Evolutionary conservation across 1,139 yeast species (phyloP).

Genomic region (Blastobotrys buckinghamii): DNA sequence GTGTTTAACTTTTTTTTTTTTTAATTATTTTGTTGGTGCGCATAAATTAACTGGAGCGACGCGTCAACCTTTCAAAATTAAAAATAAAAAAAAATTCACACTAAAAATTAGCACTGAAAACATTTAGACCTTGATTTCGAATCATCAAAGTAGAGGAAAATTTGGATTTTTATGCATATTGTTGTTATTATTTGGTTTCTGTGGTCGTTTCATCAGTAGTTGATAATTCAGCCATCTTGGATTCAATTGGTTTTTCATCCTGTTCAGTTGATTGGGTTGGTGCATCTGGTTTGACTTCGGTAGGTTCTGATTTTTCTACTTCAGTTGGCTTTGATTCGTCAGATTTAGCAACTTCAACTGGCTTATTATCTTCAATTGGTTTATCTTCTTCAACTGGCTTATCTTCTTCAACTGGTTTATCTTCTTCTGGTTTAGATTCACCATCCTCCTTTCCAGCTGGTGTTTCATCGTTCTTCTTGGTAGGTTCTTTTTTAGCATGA

Average conservation of each 20-base stretch:
- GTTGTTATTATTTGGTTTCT: background rate
- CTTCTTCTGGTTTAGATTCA: background rate
- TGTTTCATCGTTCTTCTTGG: background rate
- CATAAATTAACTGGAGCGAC: too few species aligned
- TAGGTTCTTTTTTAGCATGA: background rate
- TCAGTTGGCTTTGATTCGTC: slow-evolving; percentile 1
- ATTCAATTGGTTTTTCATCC: too few species aligned
- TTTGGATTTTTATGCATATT: too few species aligned
- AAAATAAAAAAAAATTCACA: too few species aligned
- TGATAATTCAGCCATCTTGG: background rate
- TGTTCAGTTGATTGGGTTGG: slow-evolving; percentile 1
- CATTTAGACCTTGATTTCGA: too few species aligned
- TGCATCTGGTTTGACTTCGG: background rate
- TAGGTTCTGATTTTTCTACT: slow-evolving; percentile 2
- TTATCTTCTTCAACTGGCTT: background rate
- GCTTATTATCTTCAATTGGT: background rate
- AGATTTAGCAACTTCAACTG: background rate
- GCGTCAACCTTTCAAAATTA: too few species aligned
- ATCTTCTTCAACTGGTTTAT: slow-evolving; percentile 1
- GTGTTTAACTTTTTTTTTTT: too few species aligned
- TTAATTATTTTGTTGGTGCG: too few species aligned
- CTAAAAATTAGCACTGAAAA: too few species aligned
- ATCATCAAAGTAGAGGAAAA: too few species aligned
- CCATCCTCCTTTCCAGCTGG: background rate
- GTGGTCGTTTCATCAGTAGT: background rate